Conservation (phyloP, 2,329 filamentous ascomycete genomes). For the Thelonectria rubi region DNA sequence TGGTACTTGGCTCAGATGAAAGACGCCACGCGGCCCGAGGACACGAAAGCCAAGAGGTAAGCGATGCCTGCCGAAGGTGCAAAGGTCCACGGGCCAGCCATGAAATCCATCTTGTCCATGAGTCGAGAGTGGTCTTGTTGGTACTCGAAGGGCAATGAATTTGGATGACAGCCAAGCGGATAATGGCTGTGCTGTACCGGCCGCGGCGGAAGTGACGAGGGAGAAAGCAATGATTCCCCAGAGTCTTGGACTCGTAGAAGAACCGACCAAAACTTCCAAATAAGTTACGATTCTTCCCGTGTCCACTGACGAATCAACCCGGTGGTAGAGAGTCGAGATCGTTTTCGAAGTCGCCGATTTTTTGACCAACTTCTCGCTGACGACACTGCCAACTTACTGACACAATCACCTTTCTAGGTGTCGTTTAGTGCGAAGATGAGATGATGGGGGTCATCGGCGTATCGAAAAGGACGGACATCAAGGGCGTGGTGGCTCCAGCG, state of each 20-base stretch:
- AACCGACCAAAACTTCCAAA: slow-evolving; percentile 64
- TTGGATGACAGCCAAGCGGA: slow-evolving; percentile 66
- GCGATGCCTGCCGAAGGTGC: slow-evolving; percentile 60
- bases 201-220: slow-evolving; percentile 57
- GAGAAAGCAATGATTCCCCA: slow-evolving; percentile 62
- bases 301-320: no score
- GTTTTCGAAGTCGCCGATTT: no score
- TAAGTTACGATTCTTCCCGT: slow-evolving; percentile 53
- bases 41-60: slow-evolving; percentile 57
- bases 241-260: slow-evolving; percentile 62
- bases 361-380: no score
- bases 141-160: slow-evolving; percentile 59
- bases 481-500: no score
- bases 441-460: no score
- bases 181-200: slow-evolving; percentile 56
- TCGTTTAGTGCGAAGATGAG: no score
- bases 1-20: slow-evolving; percentile 64
- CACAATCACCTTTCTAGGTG: no score
- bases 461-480: no score
- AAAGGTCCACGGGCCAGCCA: slow-evolving; percentile 72
- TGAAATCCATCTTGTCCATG: slow-evolving; percentile 62
- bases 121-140: slow-evolving; percentile 46
- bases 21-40: slow-evolving; percentile 54
- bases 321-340: no score
- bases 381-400: no score